Evolutionary conservation across 1,284 basidiomycete species (phyloP).

Genomic region (Psilocybe mexicana): DNA sequence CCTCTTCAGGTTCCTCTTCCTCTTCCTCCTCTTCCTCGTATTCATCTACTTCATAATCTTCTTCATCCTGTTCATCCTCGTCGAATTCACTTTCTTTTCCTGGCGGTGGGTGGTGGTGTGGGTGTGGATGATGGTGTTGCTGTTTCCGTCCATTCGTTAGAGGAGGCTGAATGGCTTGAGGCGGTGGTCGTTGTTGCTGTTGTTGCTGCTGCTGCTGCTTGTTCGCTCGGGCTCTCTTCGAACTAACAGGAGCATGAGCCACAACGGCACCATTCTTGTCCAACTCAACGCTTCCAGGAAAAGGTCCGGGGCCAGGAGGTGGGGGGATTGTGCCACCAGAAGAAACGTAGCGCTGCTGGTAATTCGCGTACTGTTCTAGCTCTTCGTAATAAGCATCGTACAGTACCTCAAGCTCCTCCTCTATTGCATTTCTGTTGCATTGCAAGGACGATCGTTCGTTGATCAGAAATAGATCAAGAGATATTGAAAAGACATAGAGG

Average conservation of each 20-base stretch:
- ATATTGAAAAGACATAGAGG: slow-evolving; percentile 23
- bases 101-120: slow-evolving; percentile 28
- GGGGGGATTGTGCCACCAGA: slow-evolving; percentile 86
- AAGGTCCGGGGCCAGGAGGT: slow-evolving; percentile 94
- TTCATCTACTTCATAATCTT: slow-evolving; percentile 67
- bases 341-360: slow-evolving; percentile 91
- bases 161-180: slow-evolving; percentile 21
- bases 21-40: slow-evolving; percentile 63
- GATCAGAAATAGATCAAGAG: slow-evolving; percentile 29
- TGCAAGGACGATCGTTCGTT: slow-evolving; percentile 22
- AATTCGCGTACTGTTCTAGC: slow-evolving; percentile 97
- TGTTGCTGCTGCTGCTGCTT: slow-evolving; percentile 27
- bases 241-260: slow-evolving; percentile 48
- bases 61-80: slow-evolving; percentile 62
- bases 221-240: slow-evolving; percentile 36
- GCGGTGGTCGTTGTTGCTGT: slow-evolving; percentile 30
- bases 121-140: slow-evolving; percentile 29
- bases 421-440: slow-evolving; percentile 82
- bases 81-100: slow-evolving; percentile 64
- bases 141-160: slow-evolving; percentile 52
- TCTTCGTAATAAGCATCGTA: slow-evolving; percentile 99
- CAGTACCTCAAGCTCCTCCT: slow-evolving; percentile 98
- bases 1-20: slow-evolving; percentile 43
- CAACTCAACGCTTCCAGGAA: slow-evolving; percentile 95
- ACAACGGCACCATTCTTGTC: slow-evolving; percentile 89